Evolutionary conservation across 2,329 filamentous ascomycete species (phyloP).

Genomic region (Exophiala spinifera): DNA sequence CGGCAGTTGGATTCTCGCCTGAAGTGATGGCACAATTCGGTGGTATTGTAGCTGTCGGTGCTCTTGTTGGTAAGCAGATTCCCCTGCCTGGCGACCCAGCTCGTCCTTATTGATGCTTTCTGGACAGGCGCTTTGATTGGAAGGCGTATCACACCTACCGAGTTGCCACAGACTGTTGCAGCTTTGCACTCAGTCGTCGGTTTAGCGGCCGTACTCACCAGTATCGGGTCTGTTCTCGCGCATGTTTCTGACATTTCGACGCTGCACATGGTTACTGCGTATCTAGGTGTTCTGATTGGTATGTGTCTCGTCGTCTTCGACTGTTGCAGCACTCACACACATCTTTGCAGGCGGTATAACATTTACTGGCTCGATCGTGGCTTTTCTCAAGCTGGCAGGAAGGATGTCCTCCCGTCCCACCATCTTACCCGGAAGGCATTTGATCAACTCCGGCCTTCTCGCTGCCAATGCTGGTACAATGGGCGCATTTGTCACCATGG

Average conservation of each 20-base stretch:
- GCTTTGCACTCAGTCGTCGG: constrained; percentile 88
- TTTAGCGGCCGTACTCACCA: constrained; percentile 81
- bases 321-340: background rate
- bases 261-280: constrained; percentile 80
- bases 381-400: constrained; percentile 81
- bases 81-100: background rate
- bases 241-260: constrained; percentile 64
- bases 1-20: constrained; percentile 74
- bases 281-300: constrained; percentile 80
- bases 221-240: constrained; percentile 79
- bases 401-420: constrained; percentile 76
- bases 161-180: constrained; percentile 83
- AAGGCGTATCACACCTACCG: constrained; percentile 81
- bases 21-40: constrained; percentile 78
- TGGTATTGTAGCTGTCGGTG: constrained; percentile 69
- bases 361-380: constrained; percentile 86
- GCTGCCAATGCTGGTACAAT: constrained; percentile 77
- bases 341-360: constrained; percentile 65
- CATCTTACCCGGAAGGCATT: constrained; percentile 68
- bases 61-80: constrained; percentile 51
- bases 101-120: background rate
- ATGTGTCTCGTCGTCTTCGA: constrained; percentile 13
- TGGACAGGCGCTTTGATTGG: constrained; percentile 62
- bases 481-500: constrained; percentile 78
- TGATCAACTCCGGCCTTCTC: constrained; percentile 71